Percentiles rank a stretch among this genome's conserved stretches.
Conservation (phyloP, 225 moss, liverwort and hornwort species). For the Lunularia cruciata region DNA sequence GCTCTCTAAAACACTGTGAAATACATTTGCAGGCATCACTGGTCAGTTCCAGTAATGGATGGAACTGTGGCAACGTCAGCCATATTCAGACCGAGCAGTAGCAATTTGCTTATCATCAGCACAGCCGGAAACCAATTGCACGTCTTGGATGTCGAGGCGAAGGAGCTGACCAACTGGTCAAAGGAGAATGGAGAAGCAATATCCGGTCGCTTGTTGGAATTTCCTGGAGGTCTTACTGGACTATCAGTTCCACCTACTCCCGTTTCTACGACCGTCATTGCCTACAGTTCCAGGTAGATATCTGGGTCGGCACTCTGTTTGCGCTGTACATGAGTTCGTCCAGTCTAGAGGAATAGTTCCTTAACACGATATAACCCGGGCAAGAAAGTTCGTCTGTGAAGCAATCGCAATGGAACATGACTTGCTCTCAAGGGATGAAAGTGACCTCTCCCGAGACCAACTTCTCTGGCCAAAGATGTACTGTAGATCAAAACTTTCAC, state of each 20-base stretch:
- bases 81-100: constrained; percentile 70
- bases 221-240: constrained; percentile 86
- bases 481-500: not conserved
- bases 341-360: not conserved
- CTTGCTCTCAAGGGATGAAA: not conserved
- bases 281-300: constrained; percentile 85
- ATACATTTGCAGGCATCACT: constrained; percentile 94
- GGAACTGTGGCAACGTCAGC: constrained; percentile 88
- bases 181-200: constrained; percentile 57
- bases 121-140: constrained; percentile 90
- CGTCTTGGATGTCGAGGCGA: constrained; percentile 86
- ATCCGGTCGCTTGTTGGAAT: constrained; percentile 68
- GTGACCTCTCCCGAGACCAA: not conserved
- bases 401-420: constrained; percentile 2
- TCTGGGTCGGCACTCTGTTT: not conserved
- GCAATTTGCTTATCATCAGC: constrained; percentile 79
- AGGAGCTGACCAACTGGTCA: constrained; percentile 83
- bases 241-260: constrained; percentile 71
- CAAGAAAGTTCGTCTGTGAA: not conserved
- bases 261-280: constrained; percentile 74
- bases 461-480: not conserved
- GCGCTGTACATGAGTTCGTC: not conserved
- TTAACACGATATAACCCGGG: not conserved
- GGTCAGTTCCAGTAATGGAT: constrained; percentile 89
- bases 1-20: too few species aligned